Base-by-base conservation (phyloP, 495 filamentous ascomycete genomes). In the Immersiella caudata region DNA sequence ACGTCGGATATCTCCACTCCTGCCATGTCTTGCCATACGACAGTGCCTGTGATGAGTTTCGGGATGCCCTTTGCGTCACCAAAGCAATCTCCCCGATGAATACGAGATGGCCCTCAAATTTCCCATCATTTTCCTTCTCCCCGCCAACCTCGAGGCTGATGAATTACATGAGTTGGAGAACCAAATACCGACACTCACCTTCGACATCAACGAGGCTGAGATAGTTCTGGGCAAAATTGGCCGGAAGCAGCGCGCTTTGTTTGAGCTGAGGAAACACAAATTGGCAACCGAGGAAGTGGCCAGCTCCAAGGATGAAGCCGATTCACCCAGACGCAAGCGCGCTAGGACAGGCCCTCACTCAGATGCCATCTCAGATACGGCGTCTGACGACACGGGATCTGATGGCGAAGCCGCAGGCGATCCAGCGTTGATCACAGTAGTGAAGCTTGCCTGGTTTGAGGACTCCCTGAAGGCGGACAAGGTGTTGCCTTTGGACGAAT, bases 361-460 rank as follows among this genome's bases (percentile, higher is more conserved):
- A 0, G 36, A 62, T 8, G 58, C 24, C 12, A 63, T 76, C 57
- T 73, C 76, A 56, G 67, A 72, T 24, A 36, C 58, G n/a, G 77
- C 77, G 65, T 79, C 78, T 20, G 77, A 78, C 60, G 81, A 46
- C 16, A 46, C 80, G 6, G 76, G 73, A 54, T 78, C 79, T 1
- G 80, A 81, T 11, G 65, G 29, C 18, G 73, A 29, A 64, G 54
- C 54, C 56, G 9, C 22, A 52, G 22, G 27, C 62, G 24, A 36
- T 22, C 20, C 50, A 21, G 76, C 83, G 20, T 78, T 76, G 2
- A 73, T 96, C 68, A 86, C 81, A 62, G 90, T 97, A 21, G 82
- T 95, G 25, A 92, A 87, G 70, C 77, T 95, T 0, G 79, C 87
- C 2, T 98, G 94, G 94, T 83, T 96, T 33, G 79, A 85, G 8